Percentiles rank a stretch among this genome's conserved stretches.
These are phyloP conservation scores for Sporisorium scitamineum DNA, from an alignment of 1,284 basidiomycete genomes.

Conservation along the genomic window DNA sequence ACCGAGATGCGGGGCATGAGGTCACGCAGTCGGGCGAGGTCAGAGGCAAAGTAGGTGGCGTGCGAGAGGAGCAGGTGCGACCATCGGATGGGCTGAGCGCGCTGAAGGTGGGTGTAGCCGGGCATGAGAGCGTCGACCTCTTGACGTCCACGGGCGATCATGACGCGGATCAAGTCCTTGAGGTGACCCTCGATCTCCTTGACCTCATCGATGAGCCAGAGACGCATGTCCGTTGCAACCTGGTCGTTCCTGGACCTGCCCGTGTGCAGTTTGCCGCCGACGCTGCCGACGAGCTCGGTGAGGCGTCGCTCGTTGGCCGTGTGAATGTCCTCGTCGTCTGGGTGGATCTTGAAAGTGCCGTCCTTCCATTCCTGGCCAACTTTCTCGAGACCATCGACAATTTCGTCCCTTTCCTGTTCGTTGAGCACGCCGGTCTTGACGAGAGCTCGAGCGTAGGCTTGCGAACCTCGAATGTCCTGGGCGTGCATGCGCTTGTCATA, in stretches of 20 bases:
- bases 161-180: conserved; percentile 83
- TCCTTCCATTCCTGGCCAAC: conserved; percentile 86
- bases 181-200: conserved; percentile 79
- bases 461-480: conserved; percentile 91
- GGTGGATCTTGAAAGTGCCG: conserved; percentile 64
- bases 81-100: conserved; percentile 98
- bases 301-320: conserved; percentile 98
- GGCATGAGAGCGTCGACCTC: conserved; percentile 92
- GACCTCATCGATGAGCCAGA: conserved; percentile 91
- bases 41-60: conserved; percentile 88
- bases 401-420: conserved; percentile 76
- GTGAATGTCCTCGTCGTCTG: conserved; percentile 97
- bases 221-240: conserved; percentile 95
- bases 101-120: conserved; percentile 86
- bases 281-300: conserved; percentile 86
- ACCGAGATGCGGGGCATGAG: conserved; percentile 81
- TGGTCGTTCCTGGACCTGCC: conserved; percentile 97
- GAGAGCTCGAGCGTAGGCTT: conserved; percentile 92
- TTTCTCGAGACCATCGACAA: conserved; percentile 80
- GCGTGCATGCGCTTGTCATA: conserved; percentile 95
- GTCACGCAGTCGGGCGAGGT: conserved; percentile 87
- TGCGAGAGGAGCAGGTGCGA: conserved; percentile 95
- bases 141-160: conserved; percentile 89
- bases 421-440: conserved; percentile 83
- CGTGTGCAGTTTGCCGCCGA: conserved; percentile 77